Evolutionary conservation across 2,329 filamentous ascomycete genomes (phyloP).

Genomic region (Bipolaris gigantea): DNA sequence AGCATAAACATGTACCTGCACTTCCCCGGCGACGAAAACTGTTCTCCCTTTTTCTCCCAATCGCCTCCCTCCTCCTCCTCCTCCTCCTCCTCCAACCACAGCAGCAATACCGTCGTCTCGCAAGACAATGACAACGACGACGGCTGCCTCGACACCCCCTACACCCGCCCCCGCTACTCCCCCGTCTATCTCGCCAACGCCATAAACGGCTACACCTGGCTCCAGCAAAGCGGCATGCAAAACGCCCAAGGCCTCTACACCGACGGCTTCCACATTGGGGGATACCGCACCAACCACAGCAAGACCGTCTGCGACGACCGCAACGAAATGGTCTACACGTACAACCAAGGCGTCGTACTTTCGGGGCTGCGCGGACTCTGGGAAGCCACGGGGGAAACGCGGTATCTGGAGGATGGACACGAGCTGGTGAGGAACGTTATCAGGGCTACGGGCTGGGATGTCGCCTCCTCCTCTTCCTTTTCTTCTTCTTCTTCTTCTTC

Average conservation of each 20-base stretch:
- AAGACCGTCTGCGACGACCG: conserved; percentile 76
- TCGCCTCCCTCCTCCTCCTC: background rate
- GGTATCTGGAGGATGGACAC: conserved; percentile 79
- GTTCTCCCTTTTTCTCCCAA: conserved; percentile 63
- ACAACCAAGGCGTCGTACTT: conserved; percentile 91
- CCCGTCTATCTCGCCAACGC: conserved; percentile 72
- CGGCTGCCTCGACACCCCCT: too few relatives aligned
- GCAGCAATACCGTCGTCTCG: conserved; percentile 3
- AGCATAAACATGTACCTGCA: conserved; percentile 88
- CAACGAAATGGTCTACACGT: conserved; percentile 90
- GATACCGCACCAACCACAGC: conserved; percentile 57
- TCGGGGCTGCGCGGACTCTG: conserved; percentile 80
- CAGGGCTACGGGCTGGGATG: conserved; percentile 72
- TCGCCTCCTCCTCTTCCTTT: too few relatives aligned
- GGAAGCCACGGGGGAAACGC: conserved; percentile 70
- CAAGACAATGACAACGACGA: too few relatives aligned
- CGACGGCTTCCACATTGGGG: conserved; percentile 85
- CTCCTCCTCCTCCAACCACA: conserved; percentile 11
- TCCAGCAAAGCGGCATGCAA: conserved; percentile 77
- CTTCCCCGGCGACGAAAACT: conserved; percentile 78
- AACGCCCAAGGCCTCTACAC: conserved; percentile 74
- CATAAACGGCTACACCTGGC: conserved; percentile 77
- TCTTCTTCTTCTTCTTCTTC: background rate
- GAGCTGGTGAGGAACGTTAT: conserved; percentile 74
- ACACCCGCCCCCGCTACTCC: background rate